phyloP scores from a whole-genome alignment of 306 rosid genomes.

The Inga laurina region DNA sequence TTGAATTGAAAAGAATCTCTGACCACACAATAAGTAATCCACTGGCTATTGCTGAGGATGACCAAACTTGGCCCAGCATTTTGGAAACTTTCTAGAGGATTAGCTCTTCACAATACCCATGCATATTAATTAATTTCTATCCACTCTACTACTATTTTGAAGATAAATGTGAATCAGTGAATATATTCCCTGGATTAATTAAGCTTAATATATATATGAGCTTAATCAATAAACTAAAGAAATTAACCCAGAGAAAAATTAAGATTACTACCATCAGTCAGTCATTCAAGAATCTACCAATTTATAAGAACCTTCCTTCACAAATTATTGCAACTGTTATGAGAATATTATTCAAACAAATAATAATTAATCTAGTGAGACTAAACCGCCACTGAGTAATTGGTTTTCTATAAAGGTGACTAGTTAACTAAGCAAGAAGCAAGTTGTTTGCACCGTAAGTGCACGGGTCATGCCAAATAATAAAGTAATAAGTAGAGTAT shows the following conservation, averaged over 20 bases:
- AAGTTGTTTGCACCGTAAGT: no score
- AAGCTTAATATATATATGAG: background rate
- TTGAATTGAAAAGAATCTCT: background rate
- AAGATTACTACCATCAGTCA: background rate
- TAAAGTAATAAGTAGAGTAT: no score
- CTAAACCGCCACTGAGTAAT: no score
- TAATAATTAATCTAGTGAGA: background rate
- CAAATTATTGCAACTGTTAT: background rate
- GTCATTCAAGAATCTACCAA: background rate
- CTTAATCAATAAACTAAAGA: no score
- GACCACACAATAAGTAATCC: background rate
- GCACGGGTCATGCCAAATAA: no score
- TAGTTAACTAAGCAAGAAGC: no score
- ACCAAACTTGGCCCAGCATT: background rate
- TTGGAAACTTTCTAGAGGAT: background rate
- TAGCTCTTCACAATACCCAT: background rate
- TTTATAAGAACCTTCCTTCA: background rate
- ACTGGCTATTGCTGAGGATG: background rate
- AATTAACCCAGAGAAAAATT: no score
- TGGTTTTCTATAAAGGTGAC: no score
- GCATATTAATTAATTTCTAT: background rate
- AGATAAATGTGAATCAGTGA: background rate
- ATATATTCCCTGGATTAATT: background rate
- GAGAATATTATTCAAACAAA: background rate
- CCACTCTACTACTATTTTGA: background rate